Percentiles rank a stretch among this genome's conserved stretches.
Conservation (phyloP, 805 yeast genomes). For the Cephaloascus albidus region DNA sequence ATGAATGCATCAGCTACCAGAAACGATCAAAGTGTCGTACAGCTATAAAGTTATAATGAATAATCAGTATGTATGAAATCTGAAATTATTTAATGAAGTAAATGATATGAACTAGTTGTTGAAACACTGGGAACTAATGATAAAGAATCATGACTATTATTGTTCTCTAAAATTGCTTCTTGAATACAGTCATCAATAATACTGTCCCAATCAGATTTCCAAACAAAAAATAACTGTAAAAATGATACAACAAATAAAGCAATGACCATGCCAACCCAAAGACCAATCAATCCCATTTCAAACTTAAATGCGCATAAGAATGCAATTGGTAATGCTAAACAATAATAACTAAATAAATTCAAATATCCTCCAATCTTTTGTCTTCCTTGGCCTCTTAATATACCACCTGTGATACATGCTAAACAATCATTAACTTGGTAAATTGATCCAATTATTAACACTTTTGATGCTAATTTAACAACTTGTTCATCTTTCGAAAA, state of each 20-base stretch:
- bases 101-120: conserved; percentile 1
- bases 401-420: conserved; percentile 26
- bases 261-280: conserved; percentile 29
- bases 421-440: conserved; percentile 31
- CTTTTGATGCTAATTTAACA: conserved; percentile 22
- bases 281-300: conserved; percentile 22
- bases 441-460: conserved; percentile 26
- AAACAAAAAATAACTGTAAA: conserved; percentile 28
- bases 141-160: conserved; percentile 6
- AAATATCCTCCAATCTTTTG: conserved; percentile 34
- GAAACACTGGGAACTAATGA: conserved; percentile 1
- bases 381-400: conserved; percentile 35
- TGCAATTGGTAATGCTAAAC: conserved; percentile 31
- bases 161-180: conserved; percentile 32
- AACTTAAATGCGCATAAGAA: conserved; percentile 25
- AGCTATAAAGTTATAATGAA: no score
- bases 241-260: conserved; percentile 26
- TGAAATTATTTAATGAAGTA: no score
- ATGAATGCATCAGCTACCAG: no score
- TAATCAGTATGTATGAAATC: no score
- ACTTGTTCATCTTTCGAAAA: conserved; percentile 25
- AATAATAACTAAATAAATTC: conserved; percentile 27
- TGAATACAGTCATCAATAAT: conserved; percentile 28
- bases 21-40: no score
- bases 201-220: conserved; percentile 30